A percentile compares a stretch with the other conserved stretches of the same genome.
Evolutionary conservation across 148 eudicot genomes (phyloP).

Genomic region (Talinum fruticosum): DNA sequence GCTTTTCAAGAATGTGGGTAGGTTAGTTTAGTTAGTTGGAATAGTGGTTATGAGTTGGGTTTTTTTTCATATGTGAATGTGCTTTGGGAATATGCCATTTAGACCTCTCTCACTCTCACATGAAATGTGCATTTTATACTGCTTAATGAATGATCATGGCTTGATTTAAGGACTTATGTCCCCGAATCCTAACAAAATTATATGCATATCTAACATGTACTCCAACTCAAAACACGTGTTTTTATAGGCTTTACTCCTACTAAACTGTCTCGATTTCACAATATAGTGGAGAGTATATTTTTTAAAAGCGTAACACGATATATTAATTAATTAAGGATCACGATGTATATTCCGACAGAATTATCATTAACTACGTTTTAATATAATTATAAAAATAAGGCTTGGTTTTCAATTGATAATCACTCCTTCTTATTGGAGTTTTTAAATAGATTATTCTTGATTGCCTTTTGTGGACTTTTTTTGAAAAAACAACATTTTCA

Average conservation of each 20-base stretch:
- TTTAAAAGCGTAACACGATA: not conserved
- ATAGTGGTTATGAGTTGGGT: conserved; percentile 11
- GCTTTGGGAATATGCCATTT: conserved; percentile 25
- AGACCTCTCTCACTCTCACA: conserved; percentile 2
- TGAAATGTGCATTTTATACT: not conserved
- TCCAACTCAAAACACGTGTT: not conserved
- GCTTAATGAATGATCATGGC: not conserved
- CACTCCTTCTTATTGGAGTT: not conserved
- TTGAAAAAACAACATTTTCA: conserved; percentile 15
- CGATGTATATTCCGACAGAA: conserved; percentile 7
- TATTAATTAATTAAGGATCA: conserved; percentile 8
- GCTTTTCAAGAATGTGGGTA: not conserved
- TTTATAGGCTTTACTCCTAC: not conserved
- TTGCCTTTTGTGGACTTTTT: conserved; percentile 15
- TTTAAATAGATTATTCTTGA: too few species aligned
- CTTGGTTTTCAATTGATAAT: not conserved
- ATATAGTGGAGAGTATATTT: not conserved
- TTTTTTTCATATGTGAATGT: not conserved
- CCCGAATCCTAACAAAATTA: conserved; percentile 11
- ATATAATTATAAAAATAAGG: not conserved
- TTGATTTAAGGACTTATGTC: conserved; percentile 18
- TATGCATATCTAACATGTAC: not conserved
- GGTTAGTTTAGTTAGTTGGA: conserved; percentile 33
- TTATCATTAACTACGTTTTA: not conserved
- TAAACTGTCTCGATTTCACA: not conserved